Percentiles rank a stretch among this genome's conserved stretches.
phyloP scores from a whole-genome alignment of 441 rosid species.

The Rhodomyrtus psidioides region DNA sequence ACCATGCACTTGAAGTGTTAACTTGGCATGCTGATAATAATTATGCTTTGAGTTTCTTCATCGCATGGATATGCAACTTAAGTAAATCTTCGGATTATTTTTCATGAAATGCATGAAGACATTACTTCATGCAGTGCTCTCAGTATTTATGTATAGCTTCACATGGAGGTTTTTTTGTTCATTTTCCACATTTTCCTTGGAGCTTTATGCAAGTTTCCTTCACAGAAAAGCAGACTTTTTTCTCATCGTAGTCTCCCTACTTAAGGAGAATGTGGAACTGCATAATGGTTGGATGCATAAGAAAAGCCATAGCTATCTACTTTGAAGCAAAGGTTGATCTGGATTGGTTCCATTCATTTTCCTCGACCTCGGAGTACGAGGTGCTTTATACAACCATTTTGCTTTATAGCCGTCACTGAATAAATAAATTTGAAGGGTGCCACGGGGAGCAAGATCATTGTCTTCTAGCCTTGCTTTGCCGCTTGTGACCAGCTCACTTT shows the following conservation, averaged over 20 bases:
- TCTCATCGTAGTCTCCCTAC: not conserved
- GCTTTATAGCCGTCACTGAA: not conserved
- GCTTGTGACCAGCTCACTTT: not conserved
- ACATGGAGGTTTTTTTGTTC: not conserved
- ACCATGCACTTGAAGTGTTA: not conserved
- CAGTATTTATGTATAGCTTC: not conserved
- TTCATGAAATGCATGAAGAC: not conserved
- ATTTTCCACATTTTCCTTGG: not conserved
- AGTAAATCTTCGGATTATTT: not conserved
- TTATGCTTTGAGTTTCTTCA: not conserved
- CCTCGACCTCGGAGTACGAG: not conserved
- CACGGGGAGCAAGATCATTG: not conserved
- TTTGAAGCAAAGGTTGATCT: not conserved
- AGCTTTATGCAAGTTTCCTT: not conserved
- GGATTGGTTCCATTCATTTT: not conserved
- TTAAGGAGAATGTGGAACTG: not conserved
- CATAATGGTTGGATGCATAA: not conserved
- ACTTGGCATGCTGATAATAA: not conserved
- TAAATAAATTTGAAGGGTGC: not conserved
- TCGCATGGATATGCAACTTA: not conserved
- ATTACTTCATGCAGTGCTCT: not conserved
- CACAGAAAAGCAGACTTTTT: not conserved
- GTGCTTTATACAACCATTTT: not conserved
- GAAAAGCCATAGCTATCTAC: not conserved
- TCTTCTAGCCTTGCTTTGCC: not conserved